These are phyloP conservation scores for Tubosaeta brunneosetosa DNA, from an alignment of 768 basidiomycete genomes.

Conservation along the genomic window DNA sequence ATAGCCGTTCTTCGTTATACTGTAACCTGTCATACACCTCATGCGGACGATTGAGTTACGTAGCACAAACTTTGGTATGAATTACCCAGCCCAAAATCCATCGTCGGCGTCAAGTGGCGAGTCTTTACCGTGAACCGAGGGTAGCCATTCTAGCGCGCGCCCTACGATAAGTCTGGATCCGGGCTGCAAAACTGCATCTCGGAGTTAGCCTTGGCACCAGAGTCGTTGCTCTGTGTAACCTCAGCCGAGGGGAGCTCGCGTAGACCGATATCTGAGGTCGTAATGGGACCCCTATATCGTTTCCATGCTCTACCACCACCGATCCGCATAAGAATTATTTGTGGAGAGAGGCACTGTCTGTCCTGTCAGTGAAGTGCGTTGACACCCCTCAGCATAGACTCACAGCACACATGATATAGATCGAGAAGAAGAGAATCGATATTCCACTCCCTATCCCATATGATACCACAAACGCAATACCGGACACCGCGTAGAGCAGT, in stretches of 20 bases:
- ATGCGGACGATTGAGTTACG: not conserved
- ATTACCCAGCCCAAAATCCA: too few species aligned
- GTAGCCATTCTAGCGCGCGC: not conserved
- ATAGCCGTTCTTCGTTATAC: not conserved
- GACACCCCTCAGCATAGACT: not conserved
- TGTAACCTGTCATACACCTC: not conserved
- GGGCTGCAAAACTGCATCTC: not conserved
- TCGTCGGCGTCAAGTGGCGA: too few species aligned
- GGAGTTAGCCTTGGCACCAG: not conserved
- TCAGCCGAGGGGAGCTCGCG: not conserved
- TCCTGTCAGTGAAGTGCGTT: not conserved
- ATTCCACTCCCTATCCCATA: not conserved
- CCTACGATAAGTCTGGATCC: not conserved
- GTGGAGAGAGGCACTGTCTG: slow-evolving; percentile 10
- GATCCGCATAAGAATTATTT: slow-evolving; percentile 10
- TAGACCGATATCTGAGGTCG: not conserved
- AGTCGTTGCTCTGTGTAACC: not conserved
- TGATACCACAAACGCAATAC: not conserved
- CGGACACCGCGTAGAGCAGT: not conserved
- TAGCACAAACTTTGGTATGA: not conserved
- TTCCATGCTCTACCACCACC: slow-evolving; percentile 7
- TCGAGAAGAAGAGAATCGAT: not conserved
- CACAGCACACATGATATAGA: not conserved
- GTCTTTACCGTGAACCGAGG: too few species aligned
- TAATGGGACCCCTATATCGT: not conserved